These are phyloP conservation scores for Cupressus sempervirens DNA, from an alignment of 75 land plant species.

Conservation along the genomic window DNA sequence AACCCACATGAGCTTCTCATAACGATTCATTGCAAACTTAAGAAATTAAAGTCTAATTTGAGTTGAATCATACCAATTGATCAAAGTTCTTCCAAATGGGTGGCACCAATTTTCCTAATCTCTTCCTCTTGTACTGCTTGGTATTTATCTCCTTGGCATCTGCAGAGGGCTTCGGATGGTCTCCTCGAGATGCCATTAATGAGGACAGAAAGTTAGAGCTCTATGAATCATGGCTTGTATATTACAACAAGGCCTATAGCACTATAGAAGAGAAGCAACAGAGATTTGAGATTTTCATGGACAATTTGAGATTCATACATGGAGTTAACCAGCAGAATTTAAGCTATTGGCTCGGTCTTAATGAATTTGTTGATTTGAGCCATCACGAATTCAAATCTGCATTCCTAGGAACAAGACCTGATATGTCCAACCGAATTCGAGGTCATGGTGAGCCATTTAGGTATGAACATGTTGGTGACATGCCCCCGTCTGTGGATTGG, in stretches of 20 bases:
- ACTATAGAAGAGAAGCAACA: constrained; percentile 28
- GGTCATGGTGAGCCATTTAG: background rate
- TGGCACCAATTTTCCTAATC: background rate
- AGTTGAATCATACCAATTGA: background rate
- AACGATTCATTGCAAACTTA: background rate
- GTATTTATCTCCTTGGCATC: background rate
- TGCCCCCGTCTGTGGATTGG: constrained; percentile 38
- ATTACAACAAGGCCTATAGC: constrained; percentile 29
- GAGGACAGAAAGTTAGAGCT: constrained; percentile 15
- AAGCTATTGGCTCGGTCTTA: constrained; percentile 40
- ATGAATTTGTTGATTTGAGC: constrained; percentile 52
- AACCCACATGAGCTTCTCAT: background rate
- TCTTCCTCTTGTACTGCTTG: background rate
- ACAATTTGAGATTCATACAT: constrained; percentile 54
- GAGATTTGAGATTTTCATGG: constrained; percentile 42
- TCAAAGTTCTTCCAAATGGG: background rate
- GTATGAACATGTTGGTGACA: background rate
- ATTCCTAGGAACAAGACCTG: constrained; percentile 22
- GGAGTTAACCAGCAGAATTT: constrained; percentile 32
- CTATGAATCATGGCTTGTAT: constrained; percentile 28
- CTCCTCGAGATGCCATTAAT: constrained; percentile 7
- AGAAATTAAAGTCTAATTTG: background rate
- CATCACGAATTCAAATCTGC: constrained; percentile 46
- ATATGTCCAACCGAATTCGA: background rate
- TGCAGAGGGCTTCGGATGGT: constrained; percentile 12